A percentile compares a stretch with the other conserved stretches of the same genome.
These are phyloP conservation scores for Flaveria linearis DNA, from an alignment of 129 eudicot genomes.

Conservation along the genomic window DNA sequence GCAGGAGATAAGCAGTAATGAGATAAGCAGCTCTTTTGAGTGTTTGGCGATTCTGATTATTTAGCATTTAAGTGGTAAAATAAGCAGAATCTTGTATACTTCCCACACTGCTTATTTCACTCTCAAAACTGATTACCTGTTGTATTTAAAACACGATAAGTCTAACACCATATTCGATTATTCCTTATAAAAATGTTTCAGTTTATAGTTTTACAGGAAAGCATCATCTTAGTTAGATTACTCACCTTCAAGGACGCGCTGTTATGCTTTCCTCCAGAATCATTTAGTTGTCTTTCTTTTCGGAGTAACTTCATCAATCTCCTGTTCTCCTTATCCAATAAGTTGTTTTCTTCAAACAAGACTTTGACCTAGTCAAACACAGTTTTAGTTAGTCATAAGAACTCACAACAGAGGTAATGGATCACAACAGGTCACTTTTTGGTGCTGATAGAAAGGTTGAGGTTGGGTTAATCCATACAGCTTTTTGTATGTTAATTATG, in stretches of 20 bases:
- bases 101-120: not conserved
- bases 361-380: conserved; percentile 57
- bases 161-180: not conserved
- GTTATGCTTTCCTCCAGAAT: conserved; percentile 61
- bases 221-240: conserved; percentile 11
- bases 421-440: not conserved
- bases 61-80: not conserved
- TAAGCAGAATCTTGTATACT: not conserved
- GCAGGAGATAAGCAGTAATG: not conserved
- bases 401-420: not conserved
- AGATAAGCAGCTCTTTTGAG: not conserved
- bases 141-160: not conserved
- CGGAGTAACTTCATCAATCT: conserved; percentile 55
- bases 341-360: conserved; percentile 57
- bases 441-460: not conserved
- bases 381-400: conserved; percentile 19
- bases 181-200: not conserved
- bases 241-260: conserved; percentile 77
- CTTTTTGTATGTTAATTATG: not conserved
- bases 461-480: not conserved
- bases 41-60: not conserved
- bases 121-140: not conserved
- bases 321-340: conserved; percentile 62
- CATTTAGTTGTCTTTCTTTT: conserved; percentile 46
- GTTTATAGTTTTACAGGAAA: not conserved